These are phyloP conservation scores for Myochromella boudieri DNA, from an alignment of 768 basidiomycete species.

Conservation along the genomic window DNA sequence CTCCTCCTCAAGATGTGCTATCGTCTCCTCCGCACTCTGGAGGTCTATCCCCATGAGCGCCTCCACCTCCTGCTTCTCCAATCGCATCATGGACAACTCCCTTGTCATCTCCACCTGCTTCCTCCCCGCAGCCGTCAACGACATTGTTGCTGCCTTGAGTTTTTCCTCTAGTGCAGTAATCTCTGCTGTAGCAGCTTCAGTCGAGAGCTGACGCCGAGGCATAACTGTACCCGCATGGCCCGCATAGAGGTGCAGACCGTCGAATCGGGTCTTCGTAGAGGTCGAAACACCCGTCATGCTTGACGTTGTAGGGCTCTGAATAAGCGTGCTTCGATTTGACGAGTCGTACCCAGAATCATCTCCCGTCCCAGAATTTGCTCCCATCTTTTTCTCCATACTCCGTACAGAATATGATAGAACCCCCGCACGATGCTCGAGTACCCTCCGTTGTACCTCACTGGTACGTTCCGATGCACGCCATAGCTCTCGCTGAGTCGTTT, in stretches of 20 bases:
- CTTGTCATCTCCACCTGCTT: conserved; percentile 61
- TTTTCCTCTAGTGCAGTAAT: conserved; percentile 60
- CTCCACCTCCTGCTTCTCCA: conserved; percentile 73
- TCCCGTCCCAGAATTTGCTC: conserved; percentile 19
- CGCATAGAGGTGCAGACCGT: conserved; percentile 83
- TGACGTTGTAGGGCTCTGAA: conserved; percentile 49
- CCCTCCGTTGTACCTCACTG: conserved; percentile 57
- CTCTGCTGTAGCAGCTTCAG: conserved; percentile 44
- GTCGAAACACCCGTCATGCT: conserved; percentile 40
- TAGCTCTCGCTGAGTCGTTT: conserved; percentile 67
- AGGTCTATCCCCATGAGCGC: conserved; percentile 64
- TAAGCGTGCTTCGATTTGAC: conserved; percentile 47
- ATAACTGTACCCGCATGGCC: conserved; percentile 72
- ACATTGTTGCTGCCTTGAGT: conserved; percentile 58
- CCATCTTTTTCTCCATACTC: conserved; percentile 58
- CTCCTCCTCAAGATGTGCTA: conserved; percentile 55
- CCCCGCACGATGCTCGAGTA: conserved; percentile 82
- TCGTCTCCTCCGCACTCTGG: conserved; percentile 65
- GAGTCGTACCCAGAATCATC: conserved; percentile 57
- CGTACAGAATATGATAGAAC: conserved; percentile 75
- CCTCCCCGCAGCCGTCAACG: conserved; percentile 56
- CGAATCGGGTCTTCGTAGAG: conserved; percentile 60
- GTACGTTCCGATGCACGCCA: conserved; percentile 65
- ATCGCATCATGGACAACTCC: conserved; percentile 57
- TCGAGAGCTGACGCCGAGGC: conserved; percentile 44